Evolutionary conservation across 371 early-diverging fungal species (phyloP).

Genomic region (Batkoa obscura): DNA sequence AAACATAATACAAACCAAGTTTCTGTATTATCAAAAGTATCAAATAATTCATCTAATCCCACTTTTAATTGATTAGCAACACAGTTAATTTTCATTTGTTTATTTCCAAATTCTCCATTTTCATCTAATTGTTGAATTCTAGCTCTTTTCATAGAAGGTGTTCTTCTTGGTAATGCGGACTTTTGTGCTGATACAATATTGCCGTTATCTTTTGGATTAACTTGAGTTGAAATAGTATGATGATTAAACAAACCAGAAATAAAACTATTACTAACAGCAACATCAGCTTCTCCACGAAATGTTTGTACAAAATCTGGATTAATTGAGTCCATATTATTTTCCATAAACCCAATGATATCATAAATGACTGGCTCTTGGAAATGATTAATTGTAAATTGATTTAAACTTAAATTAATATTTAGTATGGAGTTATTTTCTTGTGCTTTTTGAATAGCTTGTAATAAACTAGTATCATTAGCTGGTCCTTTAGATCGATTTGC

Average conservation of each 20-base stretch:
- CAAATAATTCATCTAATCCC: constrained; percentile 53
- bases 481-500: constrained; percentile 14
- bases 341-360: constrained; percentile 45
- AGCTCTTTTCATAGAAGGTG: constrained; percentile 10
- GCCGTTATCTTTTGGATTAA: constrained; percentile 50
- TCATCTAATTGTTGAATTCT: constrained; percentile 4
- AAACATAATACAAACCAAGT: constrained; percentile 70
- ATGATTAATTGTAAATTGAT: constrained; percentile 38
- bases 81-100: constrained; percentile 17
- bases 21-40: constrained; percentile 60
- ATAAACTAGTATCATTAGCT: constrained; percentile 13
- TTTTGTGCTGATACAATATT: constrained; percentile 43
- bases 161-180: constrained; percentile 24
- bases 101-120: not conserved
- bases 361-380: constrained; percentile 54
- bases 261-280: constrained; percentile 37
- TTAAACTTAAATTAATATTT: constrained; percentile 15
- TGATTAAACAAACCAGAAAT: constrained; percentile 59
- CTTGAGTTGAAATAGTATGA: constrained; percentile 53
- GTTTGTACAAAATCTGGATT: constrained; percentile 70
- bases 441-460: constrained; percentile 18
- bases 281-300: constrained; percentile 29
- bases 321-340: constrained; percentile 45
- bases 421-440: constrained; percentile 13
- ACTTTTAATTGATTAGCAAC: constrained; percentile 45